phyloP scores from a whole-genome alignment of 2,329 filamentous ascomycete genomes.

The Colletotrichum somersetense region DNA sequence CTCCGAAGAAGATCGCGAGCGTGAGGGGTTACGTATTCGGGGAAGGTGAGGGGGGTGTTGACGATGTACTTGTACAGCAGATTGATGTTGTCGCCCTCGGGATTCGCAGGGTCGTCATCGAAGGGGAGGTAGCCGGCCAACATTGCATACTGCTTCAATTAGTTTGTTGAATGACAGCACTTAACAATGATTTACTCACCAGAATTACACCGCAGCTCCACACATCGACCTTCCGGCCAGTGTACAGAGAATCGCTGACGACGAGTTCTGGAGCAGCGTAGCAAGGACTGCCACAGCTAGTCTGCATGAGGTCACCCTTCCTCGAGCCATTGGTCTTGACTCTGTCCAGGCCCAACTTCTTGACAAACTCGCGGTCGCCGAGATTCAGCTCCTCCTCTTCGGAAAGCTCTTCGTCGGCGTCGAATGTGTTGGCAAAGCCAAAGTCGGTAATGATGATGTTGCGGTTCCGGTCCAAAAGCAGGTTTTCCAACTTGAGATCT shows the following conservation, averaged over 20 bases:
- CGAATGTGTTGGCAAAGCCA: constrained; percentile 98
- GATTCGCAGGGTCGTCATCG: constrained; percentile 97
- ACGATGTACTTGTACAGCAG: constrained; percentile 99
- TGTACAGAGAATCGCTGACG: constrained; percentile 97
- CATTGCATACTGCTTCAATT: constrained; percentile 87
- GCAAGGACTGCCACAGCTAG: constrained; percentile 97
- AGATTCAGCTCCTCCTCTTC: constrained; percentile 93
- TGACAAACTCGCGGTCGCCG: constrained; percentile 88
- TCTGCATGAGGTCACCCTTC: constrained; percentile 97
- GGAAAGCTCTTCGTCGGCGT: constrained; percentile 85
- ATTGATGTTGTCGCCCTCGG: constrained; percentile 99
- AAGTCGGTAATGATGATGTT: constrained; percentile 99
- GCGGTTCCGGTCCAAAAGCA: constrained; percentile 93
- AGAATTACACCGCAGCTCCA: constrained; percentile 99
- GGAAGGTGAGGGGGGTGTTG: constrained; percentile 95
- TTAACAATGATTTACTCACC: constrained; percentile 67
- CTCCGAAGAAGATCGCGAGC: constrained; percentile 91
- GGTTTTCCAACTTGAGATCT: constrained; percentile 95
- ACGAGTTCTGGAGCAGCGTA: constrained; percentile 98
- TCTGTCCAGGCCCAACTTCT: constrained; percentile 86
- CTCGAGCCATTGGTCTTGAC: constrained; percentile 80
- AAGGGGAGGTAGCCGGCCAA: constrained; percentile 97
- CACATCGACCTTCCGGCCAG: constrained; percentile 96
- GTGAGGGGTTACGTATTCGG: constrained; percentile 98
- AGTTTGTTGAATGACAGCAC: neutral